These are phyloP conservation scores for Acrodontium crateriforme DNA, from an alignment of 2,329 filamentous ascomycete species.

Conservation along the genomic window DNA sequence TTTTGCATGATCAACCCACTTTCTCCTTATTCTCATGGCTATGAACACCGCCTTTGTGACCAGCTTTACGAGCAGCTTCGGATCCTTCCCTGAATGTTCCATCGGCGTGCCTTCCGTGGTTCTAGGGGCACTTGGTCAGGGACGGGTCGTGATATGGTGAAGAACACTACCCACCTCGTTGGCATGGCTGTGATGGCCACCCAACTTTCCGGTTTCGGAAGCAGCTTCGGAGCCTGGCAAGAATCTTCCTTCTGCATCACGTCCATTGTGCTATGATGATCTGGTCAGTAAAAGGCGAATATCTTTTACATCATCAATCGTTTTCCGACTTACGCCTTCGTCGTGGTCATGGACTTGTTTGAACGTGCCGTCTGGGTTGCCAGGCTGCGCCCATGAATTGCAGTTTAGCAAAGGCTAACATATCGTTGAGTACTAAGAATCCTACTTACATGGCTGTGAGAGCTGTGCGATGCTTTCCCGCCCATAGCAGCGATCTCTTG, in stretches of 20 bases:
- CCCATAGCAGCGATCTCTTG: slow-evolving; percentile 35
- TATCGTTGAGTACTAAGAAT: too few relatives aligned
- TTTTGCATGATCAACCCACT: background rate
- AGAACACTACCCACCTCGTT: too few relatives aligned
- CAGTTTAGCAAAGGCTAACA: too few relatives aligned
- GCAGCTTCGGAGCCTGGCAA: slow-evolving; percentile 15
- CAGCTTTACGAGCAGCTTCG: slow-evolving; percentile 16
- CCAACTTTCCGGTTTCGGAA: slow-evolving; percentile 15
- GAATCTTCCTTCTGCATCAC: slow-evolving; percentile 19
- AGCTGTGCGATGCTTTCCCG: slow-evolving; percentile 25
- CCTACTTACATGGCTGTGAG: slow-evolving; percentile 17
- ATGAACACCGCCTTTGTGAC: slow-evolving; percentile 13
- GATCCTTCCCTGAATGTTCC: slow-evolving; percentile 18
- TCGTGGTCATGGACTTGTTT: slow-evolving; percentile 19
- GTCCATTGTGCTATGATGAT: too few relatives aligned
- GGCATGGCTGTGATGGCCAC: slow-evolving; percentile 8
- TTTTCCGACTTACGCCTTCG: slow-evolving; percentile 5
- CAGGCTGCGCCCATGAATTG: too few relatives aligned
- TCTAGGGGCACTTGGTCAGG: too few relatives aligned
- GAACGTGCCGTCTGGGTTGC: too few relatives aligned
- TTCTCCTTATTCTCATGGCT: slow-evolving; percentile 6
- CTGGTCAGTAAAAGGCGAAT: too few relatives aligned
- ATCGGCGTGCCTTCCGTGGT: slow-evolving; percentile 17
- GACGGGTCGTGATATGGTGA: too few relatives aligned
- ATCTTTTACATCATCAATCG: too few relatives aligned